Conservation (phyloP, 73 alveolate genomes). For the Paramecium sonneborni region DNA sequence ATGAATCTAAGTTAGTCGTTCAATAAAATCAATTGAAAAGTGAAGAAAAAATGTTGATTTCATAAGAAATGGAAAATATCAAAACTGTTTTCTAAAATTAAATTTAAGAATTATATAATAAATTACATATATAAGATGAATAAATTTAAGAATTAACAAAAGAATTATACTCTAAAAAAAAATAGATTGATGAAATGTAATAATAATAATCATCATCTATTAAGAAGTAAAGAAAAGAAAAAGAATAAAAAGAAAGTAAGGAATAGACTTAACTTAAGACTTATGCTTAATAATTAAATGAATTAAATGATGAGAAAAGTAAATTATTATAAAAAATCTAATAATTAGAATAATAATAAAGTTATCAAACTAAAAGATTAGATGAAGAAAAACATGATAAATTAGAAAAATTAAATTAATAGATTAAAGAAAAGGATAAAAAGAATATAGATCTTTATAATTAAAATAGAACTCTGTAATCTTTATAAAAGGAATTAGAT, state of each 20-base stretch:
- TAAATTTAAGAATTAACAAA: background rate
- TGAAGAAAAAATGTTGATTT: background rate
- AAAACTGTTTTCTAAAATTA: background rate
- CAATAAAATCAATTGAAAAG: background rate
- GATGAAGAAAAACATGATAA: constrained; percentile 1
- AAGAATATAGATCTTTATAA: constrained; percentile 18
- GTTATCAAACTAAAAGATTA: background rate
- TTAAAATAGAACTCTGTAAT: background rate
- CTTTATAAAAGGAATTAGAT: background rate
- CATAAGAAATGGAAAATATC: background rate
- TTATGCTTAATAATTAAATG: constrained; percentile 26
- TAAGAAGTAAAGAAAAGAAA: background rate
- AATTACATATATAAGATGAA: background rate
- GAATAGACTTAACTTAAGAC: background rate
- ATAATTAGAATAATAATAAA: constrained; percentile 1
- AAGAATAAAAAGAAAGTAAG: background rate
- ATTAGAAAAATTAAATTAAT: background rate
- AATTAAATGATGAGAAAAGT: constrained; percentile 16
- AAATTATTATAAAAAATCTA: background rate
- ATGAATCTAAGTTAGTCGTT: background rate
- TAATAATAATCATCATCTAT: background rate
- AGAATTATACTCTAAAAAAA: background rate
- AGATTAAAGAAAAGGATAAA: constrained; percentile 34
- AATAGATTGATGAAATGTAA: background rate
- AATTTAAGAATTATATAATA: background rate